phyloP scores from a whole-genome alignment of 345 rosid genomes.

The Euphorbia pulcherrima region DNA sequence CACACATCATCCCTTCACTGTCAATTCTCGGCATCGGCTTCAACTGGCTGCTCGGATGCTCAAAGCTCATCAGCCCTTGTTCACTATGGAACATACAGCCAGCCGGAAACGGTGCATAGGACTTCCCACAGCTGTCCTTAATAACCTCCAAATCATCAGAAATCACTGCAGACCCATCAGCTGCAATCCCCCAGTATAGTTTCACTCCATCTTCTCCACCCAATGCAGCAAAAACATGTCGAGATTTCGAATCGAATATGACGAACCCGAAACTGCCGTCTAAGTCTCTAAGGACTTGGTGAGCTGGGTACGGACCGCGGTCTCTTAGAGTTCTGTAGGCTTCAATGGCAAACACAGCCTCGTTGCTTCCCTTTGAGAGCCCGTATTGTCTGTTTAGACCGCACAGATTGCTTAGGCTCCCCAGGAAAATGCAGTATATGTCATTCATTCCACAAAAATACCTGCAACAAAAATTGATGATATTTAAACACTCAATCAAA shows the following conservation, averaged over 20 bases:
- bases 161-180: slow-evolving; percentile 74
- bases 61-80: slow-evolving; percentile 79
- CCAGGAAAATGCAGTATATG: slow-evolving; percentile 69
- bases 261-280: slow-evolving; percentile 89
- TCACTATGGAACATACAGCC: slow-evolving; percentile 87
- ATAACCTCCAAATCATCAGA: slow-evolving; percentile 73
- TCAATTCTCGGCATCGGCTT: slow-evolving; percentile 91
- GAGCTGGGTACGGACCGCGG: slow-evolving; percentile 94
- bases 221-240: slow-evolving; percentile 82
- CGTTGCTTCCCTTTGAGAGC: slow-evolving; percentile 57
- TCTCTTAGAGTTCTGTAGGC: slow-evolving; percentile 84
- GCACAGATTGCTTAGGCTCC: slow-evolving; percentile 61
- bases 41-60: slow-evolving; percentile 68
- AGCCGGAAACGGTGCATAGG: slow-evolving; percentile 86
- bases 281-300: slow-evolving; percentile 78
- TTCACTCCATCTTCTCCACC: slow-evolving; percentile 67
- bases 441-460: slow-evolving; percentile 77
- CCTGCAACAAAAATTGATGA: slow-evolving; percentile 38
- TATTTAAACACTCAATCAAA: no score
- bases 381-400: slow-evolving; percentile 75
- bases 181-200: slow-evolving; percentile 88
- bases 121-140: slow-evolving; percentile 82
- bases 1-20: slow-evolving; percentile 83
- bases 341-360: slow-evolving; percentile 79
- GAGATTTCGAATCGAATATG: slow-evolving; percentile 63